Base-by-base conservation (phyloP, 495 filamentous ascomycete species). In the Mycothermus thermophilus region DNA sequence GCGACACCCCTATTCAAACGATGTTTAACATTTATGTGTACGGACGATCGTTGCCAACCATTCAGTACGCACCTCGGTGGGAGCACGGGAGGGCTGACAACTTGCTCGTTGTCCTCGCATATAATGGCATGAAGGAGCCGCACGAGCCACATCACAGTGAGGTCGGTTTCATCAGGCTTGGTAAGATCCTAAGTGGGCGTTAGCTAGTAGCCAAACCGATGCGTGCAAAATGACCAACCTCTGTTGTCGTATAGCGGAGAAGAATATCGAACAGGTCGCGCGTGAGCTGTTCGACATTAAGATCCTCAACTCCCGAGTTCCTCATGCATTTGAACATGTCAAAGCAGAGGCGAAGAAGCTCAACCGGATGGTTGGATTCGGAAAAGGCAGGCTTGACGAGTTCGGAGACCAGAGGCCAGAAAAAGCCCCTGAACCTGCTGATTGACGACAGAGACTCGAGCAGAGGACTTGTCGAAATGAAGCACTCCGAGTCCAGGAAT, bases 261-360 rank as follows among this genome's bases (percentile, higher is more conserved):
- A 58, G 45, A 1, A 49, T 30, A 12, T 8, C 19, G 11, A 42
- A 41, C 47, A 47, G 54, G 9, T 44, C 40, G 2, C 30, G 14
- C n/a, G 48, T 34, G 17, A 50, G 39, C 10, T 40, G 32, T 18
- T 34, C 24, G n/a, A 77, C 44, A 32, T 77, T 57, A 13, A 81
- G 41, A 27, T 62, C 58, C 2, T 50, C 48, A 1, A 73, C 58
- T 6, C 63, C 58, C 2, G 54, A 62, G 14, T 71, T 64, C 9
- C 65, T 60, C 17, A 84, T 55, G 11, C 62, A 67, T 27, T 57
- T 60, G 27, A 83, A 75, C 18, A 73, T 60, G 28, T 48, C 47
- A 4, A 66, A 55, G 24, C 66, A 57, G 6, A 71, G 47, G 4
- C 30, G 30, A 22, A 73, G 65, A 5, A 56, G 43, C 34, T 72